Base-by-base conservation (phyloP, 2,329 filamentous ascomycete species). In the Trichoderma hamatum region DNA sequence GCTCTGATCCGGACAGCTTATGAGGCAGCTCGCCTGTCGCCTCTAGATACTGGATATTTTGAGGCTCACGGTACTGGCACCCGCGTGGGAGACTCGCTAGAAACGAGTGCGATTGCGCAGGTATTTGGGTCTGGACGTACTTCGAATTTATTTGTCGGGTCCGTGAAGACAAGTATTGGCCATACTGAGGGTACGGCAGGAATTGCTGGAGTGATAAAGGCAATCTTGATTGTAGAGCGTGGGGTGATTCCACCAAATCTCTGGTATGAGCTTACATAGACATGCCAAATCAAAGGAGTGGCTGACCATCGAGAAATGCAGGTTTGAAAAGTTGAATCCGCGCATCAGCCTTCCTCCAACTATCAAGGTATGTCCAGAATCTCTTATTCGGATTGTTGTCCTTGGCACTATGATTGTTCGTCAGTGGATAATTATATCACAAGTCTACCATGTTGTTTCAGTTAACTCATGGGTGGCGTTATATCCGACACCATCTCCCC, bases 41-140 rank as follows among this genome's bases (percentile, higher is more conserved):
- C 24, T 16, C 24, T 54, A 10, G 36, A 34, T 14, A 43, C 46
- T 19, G 30, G 61, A 32, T 49, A 49, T 11, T 49, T 64, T 21
- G 61, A 64, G 49, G 36, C 36, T 3, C 61, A 64, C 46, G 61
- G 61, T 3, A 64, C 61, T 5, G 61, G 61, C 19, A 64, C 61
- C 11, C 16, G n/a, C 21, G 54, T 58, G 32, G 32, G 32, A 34
- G 32, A 34, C 7, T 6, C 32, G 32, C 7, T 34, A 10, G 32
- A 34, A 34, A 34, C 7, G 32, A 34, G 32, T 34, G 32, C 32
- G 11, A 34, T 34, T 34, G 9, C 32, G 7, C 7, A 34, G 11
- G 32, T 34, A 34, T 34, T 34, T 34, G 32, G 32, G 7, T 10
- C 32, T 10, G 32, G 32, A 10, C 32, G 32, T 34, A 34, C 30